Percentiles rank a stretch among this genome's conserved stretches.
Evolutionary conservation across 345 rosid species (phyloP).

Genomic region (Syzygium aromaticum): DNA sequence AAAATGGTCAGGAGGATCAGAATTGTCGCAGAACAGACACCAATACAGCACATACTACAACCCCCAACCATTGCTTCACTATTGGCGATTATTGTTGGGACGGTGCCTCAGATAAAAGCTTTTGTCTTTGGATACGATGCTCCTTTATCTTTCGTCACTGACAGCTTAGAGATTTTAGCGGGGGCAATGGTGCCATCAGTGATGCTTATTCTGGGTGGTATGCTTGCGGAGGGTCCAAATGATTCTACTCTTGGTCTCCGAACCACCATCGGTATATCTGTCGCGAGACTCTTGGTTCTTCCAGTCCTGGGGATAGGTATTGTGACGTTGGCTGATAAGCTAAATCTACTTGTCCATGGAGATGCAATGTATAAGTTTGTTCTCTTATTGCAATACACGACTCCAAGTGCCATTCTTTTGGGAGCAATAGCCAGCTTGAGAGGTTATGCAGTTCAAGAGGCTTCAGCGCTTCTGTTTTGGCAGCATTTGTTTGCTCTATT

Average conservation of each 20-base stretch:
- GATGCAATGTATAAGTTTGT: conserved; percentile 80
- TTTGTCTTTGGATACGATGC: conserved; percentile 72
- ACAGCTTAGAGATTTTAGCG: conserved; percentile 75
- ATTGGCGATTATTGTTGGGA: conserved; percentile 68
- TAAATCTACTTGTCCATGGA: conserved; percentile 35
- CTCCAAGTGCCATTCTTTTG: conserved; percentile 85
- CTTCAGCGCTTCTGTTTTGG: conserved; percentile 93
- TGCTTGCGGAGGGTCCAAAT: conserved; percentile 90
- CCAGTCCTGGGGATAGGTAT: conserved; percentile 75
- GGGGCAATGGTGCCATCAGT: conserved; percentile 95
- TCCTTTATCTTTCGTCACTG: conserved; percentile 71
- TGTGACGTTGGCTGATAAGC: conserved; percentile 44
- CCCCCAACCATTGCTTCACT: conserved; percentile 90
- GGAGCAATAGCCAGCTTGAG: conserved; percentile 93
- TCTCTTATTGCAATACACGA: conserved; percentile 79
- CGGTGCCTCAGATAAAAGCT: conserved; percentile 63
- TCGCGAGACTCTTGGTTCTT: conserved; percentile 85
- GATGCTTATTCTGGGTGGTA: conserved; percentile 94
- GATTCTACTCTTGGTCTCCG: conserved; percentile 71
- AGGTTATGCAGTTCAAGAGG: conserved; percentile 78
- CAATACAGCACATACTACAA: conserved; percentile 80
- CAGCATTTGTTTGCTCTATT: conserved; percentile 73
- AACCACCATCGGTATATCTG: conserved; percentile 58
- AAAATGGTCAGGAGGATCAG: conserved; percentile 83
- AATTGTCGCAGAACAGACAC: conserved; percentile 85